Conservation (phyloP, 371 early-diverging fungal genomes). For the Fennellomyces sp. region DNA sequence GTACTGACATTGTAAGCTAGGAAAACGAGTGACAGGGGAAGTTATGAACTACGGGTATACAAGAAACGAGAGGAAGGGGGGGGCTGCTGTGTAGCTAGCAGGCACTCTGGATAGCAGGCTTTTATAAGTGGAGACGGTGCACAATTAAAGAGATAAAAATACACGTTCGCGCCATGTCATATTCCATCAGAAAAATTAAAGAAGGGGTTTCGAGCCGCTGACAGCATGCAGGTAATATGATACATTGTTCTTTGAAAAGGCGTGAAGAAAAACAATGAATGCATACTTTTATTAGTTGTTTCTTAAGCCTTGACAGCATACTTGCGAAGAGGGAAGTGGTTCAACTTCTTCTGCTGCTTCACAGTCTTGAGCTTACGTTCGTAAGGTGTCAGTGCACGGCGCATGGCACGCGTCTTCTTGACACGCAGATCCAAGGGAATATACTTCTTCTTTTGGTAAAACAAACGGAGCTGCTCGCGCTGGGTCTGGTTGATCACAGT, state of each 20-base stretch:
- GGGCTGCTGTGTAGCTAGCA: too few species aligned
- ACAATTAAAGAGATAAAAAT: too few species aligned
- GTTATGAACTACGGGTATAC: too few species aligned
- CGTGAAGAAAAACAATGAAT: neutral
- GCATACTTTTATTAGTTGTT: neutral
- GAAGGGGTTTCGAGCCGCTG: too few species aligned
- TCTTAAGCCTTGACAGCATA: constrained; percentile 85
- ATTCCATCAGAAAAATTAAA: too few species aligned
- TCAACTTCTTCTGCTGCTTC: constrained; percentile 80
- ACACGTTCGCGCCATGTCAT: too few species aligned
- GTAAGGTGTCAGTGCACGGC: constrained; percentile 83
- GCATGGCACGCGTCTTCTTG: constrained; percentile 97
- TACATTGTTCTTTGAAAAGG: too few species aligned
- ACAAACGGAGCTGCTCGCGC: constrained; percentile 79
- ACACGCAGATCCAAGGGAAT: constrained; percentile 89
- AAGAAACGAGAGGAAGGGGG: neutral
- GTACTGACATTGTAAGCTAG: too few species aligned
- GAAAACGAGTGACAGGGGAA: neutral
- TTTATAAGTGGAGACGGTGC: too few species aligned
- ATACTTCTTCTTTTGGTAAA: constrained; percentile 92
- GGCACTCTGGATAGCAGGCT: too few species aligned
- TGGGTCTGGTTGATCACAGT: constrained; percentile 93
- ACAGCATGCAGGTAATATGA: too few species aligned
- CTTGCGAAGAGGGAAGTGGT: constrained; percentile 86
- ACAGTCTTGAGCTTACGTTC: constrained; percentile 74